Evolutionary conservation across 2,329 filamentous ascomycete species (phyloP), one percentile per base, ranked within the genome.

Genomic region (Septoria linicola): DNA sequence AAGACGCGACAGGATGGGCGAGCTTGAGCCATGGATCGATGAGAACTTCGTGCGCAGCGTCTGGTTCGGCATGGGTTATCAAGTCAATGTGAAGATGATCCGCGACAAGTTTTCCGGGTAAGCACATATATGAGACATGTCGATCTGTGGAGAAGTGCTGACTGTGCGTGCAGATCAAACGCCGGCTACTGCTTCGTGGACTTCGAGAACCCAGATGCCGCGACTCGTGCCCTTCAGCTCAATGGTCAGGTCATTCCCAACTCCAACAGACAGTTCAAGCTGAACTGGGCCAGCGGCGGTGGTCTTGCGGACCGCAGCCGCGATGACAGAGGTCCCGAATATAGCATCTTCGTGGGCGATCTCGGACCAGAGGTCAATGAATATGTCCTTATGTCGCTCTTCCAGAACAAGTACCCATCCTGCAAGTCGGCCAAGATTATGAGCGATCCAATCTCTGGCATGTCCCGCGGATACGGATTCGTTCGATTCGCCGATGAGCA

Each of bases 351-450:
- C 68, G 93, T 99, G 53, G 93, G 93, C 61, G 93, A 99, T 68
- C 85, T 99, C 58, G 93, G 93, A 55, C 93, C 95, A 6, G 93
- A 99, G 74, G 93, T 99, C 64, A 99, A 96, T 73, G 93, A 99
- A 76, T 97, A 95, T 67, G 92, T 97, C 51, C 80, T 99, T 54
- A 92, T 97, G 47, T 95, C 91, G 20, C 85, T 99, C 43, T 99
- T 99, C 82, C 92, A 97, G 76, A 87, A 85, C 68, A 89, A 92
- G 56, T 99, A 95, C 79, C 87, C 88, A 0, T 95, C 90, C 7
- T 97, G 92, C 88, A 97, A 97, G 79, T 96, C 90, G 31, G 93
- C 93, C 67, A 99, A 99, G 81, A 99, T 99, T 74, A 99, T 99
- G 93, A 96, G 92, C 55, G 93, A 99, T 68, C 92, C 93, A 55